Evolutionary conservation across 2,329 filamentous ascomycete genomes (phyloP), one percentile per base, ranked within the genome.

Genomic region (Tolypocladium amazonense): DNA sequence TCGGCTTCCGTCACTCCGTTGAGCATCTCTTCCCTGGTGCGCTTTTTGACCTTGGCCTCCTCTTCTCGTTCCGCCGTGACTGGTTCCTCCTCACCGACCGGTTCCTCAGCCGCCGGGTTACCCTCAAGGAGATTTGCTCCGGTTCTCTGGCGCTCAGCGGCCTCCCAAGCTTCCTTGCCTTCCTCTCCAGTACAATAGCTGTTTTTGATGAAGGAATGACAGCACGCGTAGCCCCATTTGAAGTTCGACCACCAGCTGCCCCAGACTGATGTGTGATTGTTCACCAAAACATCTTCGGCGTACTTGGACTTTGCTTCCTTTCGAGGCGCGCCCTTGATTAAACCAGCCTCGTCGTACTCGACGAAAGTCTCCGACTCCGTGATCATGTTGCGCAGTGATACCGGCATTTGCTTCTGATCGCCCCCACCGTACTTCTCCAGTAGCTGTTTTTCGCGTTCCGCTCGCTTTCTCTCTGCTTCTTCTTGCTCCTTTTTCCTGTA

Each of bases 161-260:
- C 88, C 66, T 92, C 87, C 73, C 90, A 92, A 1, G 91, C 92
- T 62, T 77, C 77, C 72, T 86, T 95, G 41, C 94, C 94, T 61
- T 89, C 90, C 62, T 94, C 90, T 33, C 94, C 94, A 0, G 93
- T 97, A 73, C 94, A 99, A 70, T 97, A 99, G 69, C 92, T 96
- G 74, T 99, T 97, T 76, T 96, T 97, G 63, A 96, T 84, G 27
- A 86, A 88, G 0, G 92, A 96, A 72, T 95, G 92, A 77, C 94
- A 99, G 73, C 94, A 99, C 27, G 89, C 84, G 73, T 96, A 99
- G 1, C 94, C 94, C 94, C 94, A 99, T 73, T 88, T 84, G 76
- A 97, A 97, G 69, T 90, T 87, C 58, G 86, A 84, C 94, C 94
- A 99, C 94, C 94, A 99, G 69, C 92, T 96, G 56, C 94, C 94